Percentiles rank a stretch among this genome's conserved stretches.
phyloP scores from a whole-genome alignment of 2,329 filamentous ascomycete genomes.

The Nakataea oryzae region DNA sequence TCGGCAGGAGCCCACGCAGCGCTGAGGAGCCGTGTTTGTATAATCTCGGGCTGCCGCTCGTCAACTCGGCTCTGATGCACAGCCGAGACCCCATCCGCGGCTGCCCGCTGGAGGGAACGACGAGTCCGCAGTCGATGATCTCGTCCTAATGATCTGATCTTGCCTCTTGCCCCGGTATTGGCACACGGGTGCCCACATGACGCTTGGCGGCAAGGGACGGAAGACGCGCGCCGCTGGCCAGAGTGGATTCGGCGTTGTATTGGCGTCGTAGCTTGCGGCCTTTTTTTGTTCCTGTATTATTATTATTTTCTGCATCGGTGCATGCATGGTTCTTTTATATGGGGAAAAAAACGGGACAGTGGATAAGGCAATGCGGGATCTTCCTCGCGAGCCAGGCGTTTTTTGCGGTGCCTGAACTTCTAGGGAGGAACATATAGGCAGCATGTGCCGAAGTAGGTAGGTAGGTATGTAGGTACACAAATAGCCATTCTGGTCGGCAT shows the following conservation, averaged over 20 bases:
- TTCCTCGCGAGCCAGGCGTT: neutral
- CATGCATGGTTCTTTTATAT: neutral
- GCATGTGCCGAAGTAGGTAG: too few species aligned
- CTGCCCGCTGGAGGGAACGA: neutral
- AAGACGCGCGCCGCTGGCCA: neutral
- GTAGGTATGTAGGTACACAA: too few species aligned
- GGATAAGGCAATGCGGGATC: neutral
- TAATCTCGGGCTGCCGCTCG: neutral
- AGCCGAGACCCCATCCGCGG: too few species aligned
- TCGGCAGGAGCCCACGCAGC: too few species aligned
- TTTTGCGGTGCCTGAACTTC: neutral
- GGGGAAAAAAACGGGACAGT: neutral
- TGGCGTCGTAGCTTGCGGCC: neutral
- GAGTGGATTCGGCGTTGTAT: neutral
- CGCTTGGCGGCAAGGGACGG: neutral
- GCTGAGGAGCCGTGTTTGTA: neutral
- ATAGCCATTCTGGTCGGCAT: neutral
- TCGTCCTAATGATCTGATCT: neutral
- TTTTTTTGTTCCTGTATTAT: neutral
- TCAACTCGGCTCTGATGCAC: neutral
- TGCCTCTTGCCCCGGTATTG: neutral
- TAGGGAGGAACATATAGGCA: too few species aligned
- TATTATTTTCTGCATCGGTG: too few species aligned
- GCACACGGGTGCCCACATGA: neutral
- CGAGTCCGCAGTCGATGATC: neutral